phyloP scores from a whole-genome alignment of 345 rosid genomes.

The Linum lewisii region DNA sequence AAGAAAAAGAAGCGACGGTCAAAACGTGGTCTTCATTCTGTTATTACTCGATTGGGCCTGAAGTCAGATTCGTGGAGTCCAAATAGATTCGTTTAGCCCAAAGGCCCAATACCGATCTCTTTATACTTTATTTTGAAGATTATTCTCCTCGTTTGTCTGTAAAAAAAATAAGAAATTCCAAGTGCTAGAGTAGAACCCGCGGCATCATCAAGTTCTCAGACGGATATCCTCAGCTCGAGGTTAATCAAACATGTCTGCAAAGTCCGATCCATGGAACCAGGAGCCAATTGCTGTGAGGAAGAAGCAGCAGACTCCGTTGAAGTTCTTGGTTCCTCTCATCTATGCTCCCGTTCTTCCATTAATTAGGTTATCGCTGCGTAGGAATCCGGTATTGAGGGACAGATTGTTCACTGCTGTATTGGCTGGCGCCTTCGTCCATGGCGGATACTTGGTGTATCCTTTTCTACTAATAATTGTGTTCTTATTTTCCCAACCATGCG shows the following conservation, averaged over 20 bases:
- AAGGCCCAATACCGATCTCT: not conserved
- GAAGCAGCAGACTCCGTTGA: constrained; percentile 53
- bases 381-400: constrained; percentile 71
- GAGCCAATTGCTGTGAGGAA: constrained; percentile 29
- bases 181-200: too few relatives aligned
- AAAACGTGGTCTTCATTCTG: not conserved
- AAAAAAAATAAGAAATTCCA: too few relatives aligned
- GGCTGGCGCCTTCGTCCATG: constrained; percentile 85
- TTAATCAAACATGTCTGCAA: too few relatives aligned
- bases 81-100: too few relatives aligned
- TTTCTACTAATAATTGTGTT: not conserved
- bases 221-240: too few relatives aligned
- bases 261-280: not conserved
- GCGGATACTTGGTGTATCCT: constrained; percentile 96
- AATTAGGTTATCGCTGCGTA: constrained; percentile 62
- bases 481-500: not conserved
- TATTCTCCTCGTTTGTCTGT: too few relatives aligned
- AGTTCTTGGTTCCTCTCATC: constrained; percentile 69
- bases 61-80: not conserved
- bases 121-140: too few relatives aligned
- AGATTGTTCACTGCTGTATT: constrained; percentile 67
- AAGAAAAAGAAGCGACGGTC: not conserved
- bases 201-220: too few relatives aligned
- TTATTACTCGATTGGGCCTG: not conserved
- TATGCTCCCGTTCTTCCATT: constrained; percentile 94